Base-by-base conservation (phyloP, 306 rosid species). In the Quercus aquifolioides region DNA sequence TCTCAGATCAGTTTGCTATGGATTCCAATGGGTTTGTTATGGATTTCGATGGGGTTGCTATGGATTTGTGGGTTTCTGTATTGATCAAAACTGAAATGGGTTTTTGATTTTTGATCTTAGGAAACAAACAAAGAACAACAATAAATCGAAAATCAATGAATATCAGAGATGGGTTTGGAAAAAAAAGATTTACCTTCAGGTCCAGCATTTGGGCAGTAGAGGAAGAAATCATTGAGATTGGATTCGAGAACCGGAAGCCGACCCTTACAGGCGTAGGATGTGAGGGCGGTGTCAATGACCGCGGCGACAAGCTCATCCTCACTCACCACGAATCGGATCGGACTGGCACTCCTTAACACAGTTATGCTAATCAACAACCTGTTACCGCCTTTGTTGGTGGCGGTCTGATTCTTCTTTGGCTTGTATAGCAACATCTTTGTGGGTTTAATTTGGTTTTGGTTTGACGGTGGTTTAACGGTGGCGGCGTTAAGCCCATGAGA, bases 271-370 rank as follows among this genome's bases (percentile, higher is more conserved):
- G 99, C 99, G 49, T 95, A 95, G 3, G 89, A 88, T 69, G 93
- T 95, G 28, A 95, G 84, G 2, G 97, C 92, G 71, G 94, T 95
- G 59, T 91, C 94, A 2, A 91, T 93, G 3, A 95, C 96, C 8
- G 92, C 84, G 0, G 92, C 90, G 0, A 95, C 91, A 15, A 87
- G 85, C n/a, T 89, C 96, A 17, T 87, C 84, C 81, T 95, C 96
- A 11, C 73, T 83, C 2, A 91, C 98, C 1, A 95, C 95, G 35
- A 95, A 95, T 0, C 99, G 91, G 87, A 95, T 91, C 72, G 98
- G 99, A 3, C 99, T 98, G 4, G 98, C 92, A 31, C 99, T 95
- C 6, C 98, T 97, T 10, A 90, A 71, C 79, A 95, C 99, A 26
- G 86, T 92, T 83, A 93, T 85, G 88, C 87, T 92, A 20, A 95